These are phyloP conservation scores for Ampelomyces quisqualis DNA, from an alignment of 2,329 filamentous ascomycete species.

Conservation along the genomic window DNA sequence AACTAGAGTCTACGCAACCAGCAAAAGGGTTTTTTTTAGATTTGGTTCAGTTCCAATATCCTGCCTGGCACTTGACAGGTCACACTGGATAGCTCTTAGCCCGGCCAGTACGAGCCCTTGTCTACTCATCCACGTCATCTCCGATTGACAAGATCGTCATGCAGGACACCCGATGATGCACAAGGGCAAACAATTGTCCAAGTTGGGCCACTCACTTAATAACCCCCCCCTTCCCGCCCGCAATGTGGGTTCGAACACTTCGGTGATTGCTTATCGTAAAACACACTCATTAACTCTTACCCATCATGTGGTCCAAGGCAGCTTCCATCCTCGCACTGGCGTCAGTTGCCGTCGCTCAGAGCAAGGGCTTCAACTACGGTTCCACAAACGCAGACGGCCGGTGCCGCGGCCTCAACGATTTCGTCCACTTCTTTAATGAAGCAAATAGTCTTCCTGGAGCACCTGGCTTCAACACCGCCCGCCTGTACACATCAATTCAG, in stretches of 20 bases:
- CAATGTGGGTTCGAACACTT: no score
- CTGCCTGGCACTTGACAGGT: slow-evolving; percentile 8
- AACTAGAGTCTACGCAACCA: no score
- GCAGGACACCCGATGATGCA: slow-evolving; percentile 12
- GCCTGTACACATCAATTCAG: slow-evolving; percentile 73
- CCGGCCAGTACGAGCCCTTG: slow-evolving; percentile 10
- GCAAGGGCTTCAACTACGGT: slow-evolving; percentile 71
- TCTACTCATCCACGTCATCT: slow-evolving; percentile 16
- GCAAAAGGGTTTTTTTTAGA: no score
- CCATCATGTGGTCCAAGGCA: slow-evolving; percentile 15
- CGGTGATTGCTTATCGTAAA: no score
- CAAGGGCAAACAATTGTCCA: slow-evolving; percentile 7
- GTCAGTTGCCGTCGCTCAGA: slow-evolving; percentile 26
- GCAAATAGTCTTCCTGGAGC: slow-evolving; percentile 65
- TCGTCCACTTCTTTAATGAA: slow-evolving; percentile 67
- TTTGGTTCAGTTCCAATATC: no score
- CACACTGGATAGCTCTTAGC: slow-evolving; percentile 11
- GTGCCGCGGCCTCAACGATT: slow-evolving; percentile 63
- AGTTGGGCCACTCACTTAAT: no score
- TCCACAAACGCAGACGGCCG: slow-evolving; percentile 60
- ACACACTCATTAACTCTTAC: slow-evolving; percentile 8
- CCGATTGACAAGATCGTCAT: slow-evolving; percentile 7
- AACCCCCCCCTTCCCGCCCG: background rate
- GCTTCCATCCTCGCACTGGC: slow-evolving; percentile 20
- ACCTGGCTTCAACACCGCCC: slow-evolving; percentile 65